Base-by-base conservation (phyloP, 2,329 filamentous ascomycete genomes). In the Teratosphaeria nubilosa region DNA sequence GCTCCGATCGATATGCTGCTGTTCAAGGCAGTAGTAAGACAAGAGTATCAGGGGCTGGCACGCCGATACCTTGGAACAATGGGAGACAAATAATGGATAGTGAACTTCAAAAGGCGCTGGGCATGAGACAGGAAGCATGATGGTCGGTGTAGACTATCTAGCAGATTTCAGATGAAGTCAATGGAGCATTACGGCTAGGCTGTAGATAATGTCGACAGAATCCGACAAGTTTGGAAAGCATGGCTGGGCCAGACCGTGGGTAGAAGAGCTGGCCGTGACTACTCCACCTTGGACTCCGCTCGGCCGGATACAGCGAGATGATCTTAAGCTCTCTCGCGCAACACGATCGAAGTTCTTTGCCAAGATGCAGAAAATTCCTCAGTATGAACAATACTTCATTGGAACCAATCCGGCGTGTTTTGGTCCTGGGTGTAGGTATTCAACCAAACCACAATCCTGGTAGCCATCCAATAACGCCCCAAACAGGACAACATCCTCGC, bases 281-380 rank as follows among this genome's bases (percentile, higher is more conserved):
- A 48, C 41, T 48, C 41, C 41, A 48, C 41, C n/a, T 48, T 48
- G 16, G 41, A 6, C n/a, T 48, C 41, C 59, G 65, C 16, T 59
- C 66, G 10, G 61, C 65, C n/a, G 60, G 63, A 30, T 60, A 66
- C 62, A 45, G 51, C 13, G 48, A 55, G 16, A 27, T 63, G 2
- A 24, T 27, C 14, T 20, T 11, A 9, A 53, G 25, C n/a, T 48
- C 11, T 11, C 16, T 48, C 20, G n/a, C 41, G n/a, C 41, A 6
- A 20, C 6, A 9, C 1, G 20, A 22, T 48, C n/a, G 41, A 10
- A 22, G 9, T 5, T 22, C 9, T n/a, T n/a, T 10, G 16, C 5
- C 20, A 22, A 5, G 5, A 22, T 48, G 41, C 10, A 48, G 16
- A 22, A 6, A 22, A 20, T 22, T 48, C 1, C 16, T 22, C 41